Conservation (phyloP, 164 flowering plant genomes). For the Sedum album region DNA sequence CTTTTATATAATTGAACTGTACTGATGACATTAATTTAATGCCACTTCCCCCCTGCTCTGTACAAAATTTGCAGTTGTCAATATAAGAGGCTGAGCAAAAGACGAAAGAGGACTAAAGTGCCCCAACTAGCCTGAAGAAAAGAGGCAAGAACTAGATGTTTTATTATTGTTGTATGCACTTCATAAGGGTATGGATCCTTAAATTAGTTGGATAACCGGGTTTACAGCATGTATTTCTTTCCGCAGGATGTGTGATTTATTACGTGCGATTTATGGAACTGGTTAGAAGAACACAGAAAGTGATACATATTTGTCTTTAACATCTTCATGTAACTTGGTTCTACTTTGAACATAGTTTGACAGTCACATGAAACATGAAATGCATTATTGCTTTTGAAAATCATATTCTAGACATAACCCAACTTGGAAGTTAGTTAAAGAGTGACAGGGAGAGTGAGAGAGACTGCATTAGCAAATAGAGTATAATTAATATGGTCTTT, state of each 20-base stretch:
- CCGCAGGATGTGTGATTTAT: background rate
- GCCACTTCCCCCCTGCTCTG: too few relatives aligned
- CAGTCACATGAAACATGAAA: background rate
- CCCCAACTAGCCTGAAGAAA: slow-evolving; percentile 67
- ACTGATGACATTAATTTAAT: too few relatives aligned
- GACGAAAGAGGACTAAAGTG: slow-evolving; percentile 80
- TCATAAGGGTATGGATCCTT: background rate
- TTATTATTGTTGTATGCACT: background rate
- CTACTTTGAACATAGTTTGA: background rate
- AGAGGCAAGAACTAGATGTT: slow-evolving; percentile 19
- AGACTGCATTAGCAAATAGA: too few relatives aligned
- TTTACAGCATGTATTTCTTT: background rate
- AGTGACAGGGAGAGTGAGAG: slow-evolving; percentile 1
- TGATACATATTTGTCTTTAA: background rate
- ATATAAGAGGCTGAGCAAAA: slow-evolving; percentile 86
- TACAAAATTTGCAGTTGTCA: slow-evolving; percentile 47
- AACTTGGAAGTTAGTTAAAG: background rate
- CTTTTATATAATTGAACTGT: background rate
- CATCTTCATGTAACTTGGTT: background rate
- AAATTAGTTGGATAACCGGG: background rate
- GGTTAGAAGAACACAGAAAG: background rate
- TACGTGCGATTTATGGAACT: background rate
- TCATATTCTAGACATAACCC: background rate
- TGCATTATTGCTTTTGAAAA: background rate
- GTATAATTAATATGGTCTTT: background rate